Percentiles rank a stretch among this genome's conserved stretches.
Conservation (phyloP, 2,329 filamentous ascomycete species). For the Geosmithia flava region DNA sequence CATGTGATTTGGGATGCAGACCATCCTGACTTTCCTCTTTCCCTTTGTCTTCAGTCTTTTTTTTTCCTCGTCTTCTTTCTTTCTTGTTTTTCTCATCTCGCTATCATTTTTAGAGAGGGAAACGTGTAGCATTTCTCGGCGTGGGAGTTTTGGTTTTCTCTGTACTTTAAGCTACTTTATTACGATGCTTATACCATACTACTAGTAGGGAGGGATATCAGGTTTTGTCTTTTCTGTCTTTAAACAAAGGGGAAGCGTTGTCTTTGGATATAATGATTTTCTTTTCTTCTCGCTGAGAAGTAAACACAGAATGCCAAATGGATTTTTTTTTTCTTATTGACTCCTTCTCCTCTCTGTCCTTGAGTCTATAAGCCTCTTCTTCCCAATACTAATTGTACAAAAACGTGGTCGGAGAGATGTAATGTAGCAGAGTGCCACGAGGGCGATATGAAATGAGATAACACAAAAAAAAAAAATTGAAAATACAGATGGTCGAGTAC, state of each 20-base stretch:
- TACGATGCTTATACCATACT: neutral
- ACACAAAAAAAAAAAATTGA: neutral
- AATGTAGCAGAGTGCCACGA: neutral
- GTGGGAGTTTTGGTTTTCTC: neutral
- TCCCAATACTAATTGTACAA: neutral
- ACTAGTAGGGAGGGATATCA: neutral
- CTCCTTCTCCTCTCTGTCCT: neutral
- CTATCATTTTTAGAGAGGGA: neutral
- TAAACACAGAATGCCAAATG: neutral
- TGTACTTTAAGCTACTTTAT: neutral
- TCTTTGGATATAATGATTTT: neutral
- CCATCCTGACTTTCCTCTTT: neutral
- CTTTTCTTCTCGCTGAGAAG: neutral
- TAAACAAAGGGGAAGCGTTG: neutral
- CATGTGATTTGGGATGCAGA: neutral
- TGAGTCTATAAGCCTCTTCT: neutral
- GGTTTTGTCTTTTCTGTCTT: neutral
- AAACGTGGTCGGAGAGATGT: neutral
- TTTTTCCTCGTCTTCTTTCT: neutral
- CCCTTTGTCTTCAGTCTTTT: neutral
- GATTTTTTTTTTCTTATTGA: neutral
- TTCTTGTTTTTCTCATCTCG: neutral
- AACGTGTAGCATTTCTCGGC: neutral
- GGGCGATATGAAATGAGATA: constrained; percentile 1
- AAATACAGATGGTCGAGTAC: neutral